A percentile compares a stretch with the other conserved stretches of the same genome.
Evolutionary conservation across 2,329 filamentous ascomycete genomes (phyloP).

Genomic region (Alternaria sp.): DNA sequence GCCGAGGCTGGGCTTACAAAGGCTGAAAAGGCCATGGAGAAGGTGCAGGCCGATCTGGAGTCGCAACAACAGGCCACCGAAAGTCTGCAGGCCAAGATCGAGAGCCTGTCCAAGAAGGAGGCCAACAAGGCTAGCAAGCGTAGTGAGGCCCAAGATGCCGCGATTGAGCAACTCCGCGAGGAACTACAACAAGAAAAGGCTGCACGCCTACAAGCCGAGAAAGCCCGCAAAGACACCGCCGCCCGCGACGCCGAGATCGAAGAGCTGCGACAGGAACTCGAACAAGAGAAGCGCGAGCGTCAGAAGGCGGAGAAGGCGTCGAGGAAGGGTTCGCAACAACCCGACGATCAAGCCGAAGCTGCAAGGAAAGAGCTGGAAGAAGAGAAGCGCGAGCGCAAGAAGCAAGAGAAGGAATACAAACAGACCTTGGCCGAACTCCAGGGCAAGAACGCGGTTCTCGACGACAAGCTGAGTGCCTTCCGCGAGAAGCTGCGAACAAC

Average conservation of each 20-base stretch:
- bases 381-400: constrained; percentile 60
- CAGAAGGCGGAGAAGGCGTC: constrained; percentile 38
- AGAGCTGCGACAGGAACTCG: constrained; percentile 45
- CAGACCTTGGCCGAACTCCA: constrained; percentile 67
- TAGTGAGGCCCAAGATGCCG: constrained; percentile 38
- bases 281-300: constrained; percentile 49
- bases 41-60: constrained; percentile 41
- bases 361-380: constrained; percentile 58
- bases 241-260: constrained; percentile 34
- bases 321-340: constrained; percentile 50
- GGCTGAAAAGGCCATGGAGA: constrained; percentile 42
- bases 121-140: constrained; percentile 45
- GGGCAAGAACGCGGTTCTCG: constrained; percentile 67
- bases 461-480: constrained; percentile 73
- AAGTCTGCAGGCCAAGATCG: constrained; percentile 40
- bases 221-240: constrained; percentile 42
- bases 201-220: constrained; percentile 37
- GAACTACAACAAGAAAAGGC: constrained; percentile 53
- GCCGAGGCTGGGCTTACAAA: constrained; percentile 47
- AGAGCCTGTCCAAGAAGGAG: constrained; percentile 43
- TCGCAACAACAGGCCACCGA: constrained; percentile 39
- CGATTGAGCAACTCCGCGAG: constrained; percentile 38
- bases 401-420: constrained; percentile 59
- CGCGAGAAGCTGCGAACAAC: constrained; percentile 71
- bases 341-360: constrained; percentile 53